Conservation (phyloP, 2,329 filamentous ascomycete species). For the Salinomyces thailandicus region DNA sequence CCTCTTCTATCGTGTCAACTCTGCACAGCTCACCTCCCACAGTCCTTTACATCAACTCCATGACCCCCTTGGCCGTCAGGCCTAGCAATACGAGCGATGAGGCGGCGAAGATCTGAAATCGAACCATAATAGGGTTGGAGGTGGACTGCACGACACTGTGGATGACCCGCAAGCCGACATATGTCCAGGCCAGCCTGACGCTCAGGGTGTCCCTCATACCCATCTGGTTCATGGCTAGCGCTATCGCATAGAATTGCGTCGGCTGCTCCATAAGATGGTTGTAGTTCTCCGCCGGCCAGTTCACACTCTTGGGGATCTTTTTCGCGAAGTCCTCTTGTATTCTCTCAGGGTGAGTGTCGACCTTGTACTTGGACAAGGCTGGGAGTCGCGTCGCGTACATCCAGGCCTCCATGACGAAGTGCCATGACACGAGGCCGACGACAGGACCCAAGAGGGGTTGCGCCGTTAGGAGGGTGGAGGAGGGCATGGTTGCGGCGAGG, state of each 20-base stretch:
- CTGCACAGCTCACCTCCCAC: neutral
- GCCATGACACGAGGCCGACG: slow-evolving; percentile 31
- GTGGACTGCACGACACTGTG: slow-evolving; percentile 33
- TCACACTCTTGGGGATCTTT: slow-evolving; percentile 13
- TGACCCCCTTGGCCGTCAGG: slow-evolving; percentile 20
- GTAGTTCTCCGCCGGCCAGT: slow-evolving; percentile 35
- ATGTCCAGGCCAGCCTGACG: slow-evolving; percentile 32
- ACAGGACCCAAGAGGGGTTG: slow-evolving; percentile 14
- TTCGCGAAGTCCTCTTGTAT: slow-evolving; percentile 9
- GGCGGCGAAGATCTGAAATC: slow-evolving; percentile 27
- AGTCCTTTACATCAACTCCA: slow-evolving; percentile 2
- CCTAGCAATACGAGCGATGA: slow-evolving; percentile 24
- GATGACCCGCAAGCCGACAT: slow-evolving; percentile 31
- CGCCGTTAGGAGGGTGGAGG: slow-evolving; percentile 1
- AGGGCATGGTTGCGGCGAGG: neutral
- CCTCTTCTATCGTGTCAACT: too few relatives aligned
- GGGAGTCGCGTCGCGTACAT: slow-evolving; percentile 33
- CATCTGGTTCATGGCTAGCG: slow-evolving; percentile 27
- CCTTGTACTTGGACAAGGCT: slow-evolving; percentile 23
- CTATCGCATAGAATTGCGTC: slow-evolving; percentile 34
- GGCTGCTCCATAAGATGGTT: slow-evolving; percentile 37
- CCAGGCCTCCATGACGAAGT: slow-evolving; percentile 33
- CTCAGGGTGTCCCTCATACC: slow-evolving; percentile 21
- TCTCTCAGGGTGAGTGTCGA: slow-evolving; percentile 8
- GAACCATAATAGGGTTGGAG: slow-evolving; percentile 27